These are phyloP conservation scores for Bombardia bombarda DNA, from an alignment of 495 filamentous ascomycete species.

Conservation along the genomic window DNA sequence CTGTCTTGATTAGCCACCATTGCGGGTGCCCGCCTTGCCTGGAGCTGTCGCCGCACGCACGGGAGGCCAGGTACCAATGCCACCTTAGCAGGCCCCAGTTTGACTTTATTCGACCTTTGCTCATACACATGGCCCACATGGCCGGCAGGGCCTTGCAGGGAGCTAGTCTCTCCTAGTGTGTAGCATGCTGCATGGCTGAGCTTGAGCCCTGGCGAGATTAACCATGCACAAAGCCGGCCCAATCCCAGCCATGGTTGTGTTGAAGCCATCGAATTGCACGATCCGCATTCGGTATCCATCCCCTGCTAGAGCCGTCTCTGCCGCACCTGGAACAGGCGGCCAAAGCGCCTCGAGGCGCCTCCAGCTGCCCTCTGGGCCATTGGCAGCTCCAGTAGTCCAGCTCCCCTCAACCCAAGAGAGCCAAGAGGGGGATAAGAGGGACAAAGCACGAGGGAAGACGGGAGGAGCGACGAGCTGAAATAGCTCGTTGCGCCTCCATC, in stretches of 20 bases:
- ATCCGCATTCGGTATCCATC: not conserved
- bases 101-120: conserved; percentile 6
- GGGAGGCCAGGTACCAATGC: conserved; percentile 2
- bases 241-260: conserved; percentile 20
- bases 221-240: conserved; percentile 22
- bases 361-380: no score
- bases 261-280: conserved; percentile 8
- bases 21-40: no score
- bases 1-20: no score
- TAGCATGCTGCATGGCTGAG: conserved; percentile 13
- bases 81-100: conserved; percentile 1
- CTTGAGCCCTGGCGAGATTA: conserved; percentile 31
- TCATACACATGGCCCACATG: conserved; percentile 10
- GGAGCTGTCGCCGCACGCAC: not conserved
- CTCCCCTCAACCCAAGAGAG: no score
- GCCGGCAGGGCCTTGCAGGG: conserved; percentile 15
- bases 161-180: no score
- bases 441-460: no score
- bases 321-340: conserved; percentile 1
- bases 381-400: no score
- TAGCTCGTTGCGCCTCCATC: conserved; percentile 9
- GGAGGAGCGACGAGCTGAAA: conserved; percentile 8
- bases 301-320: not conserved
- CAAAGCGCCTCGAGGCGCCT: no score
- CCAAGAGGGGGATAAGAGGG: no score